A percentile compares a stretch with the other conserved stretches of the same genome.
Evolutionary conservation across 2,329 filamentous ascomycete genomes (phyloP).

Genomic region (Pezicula radicicola): DNA sequence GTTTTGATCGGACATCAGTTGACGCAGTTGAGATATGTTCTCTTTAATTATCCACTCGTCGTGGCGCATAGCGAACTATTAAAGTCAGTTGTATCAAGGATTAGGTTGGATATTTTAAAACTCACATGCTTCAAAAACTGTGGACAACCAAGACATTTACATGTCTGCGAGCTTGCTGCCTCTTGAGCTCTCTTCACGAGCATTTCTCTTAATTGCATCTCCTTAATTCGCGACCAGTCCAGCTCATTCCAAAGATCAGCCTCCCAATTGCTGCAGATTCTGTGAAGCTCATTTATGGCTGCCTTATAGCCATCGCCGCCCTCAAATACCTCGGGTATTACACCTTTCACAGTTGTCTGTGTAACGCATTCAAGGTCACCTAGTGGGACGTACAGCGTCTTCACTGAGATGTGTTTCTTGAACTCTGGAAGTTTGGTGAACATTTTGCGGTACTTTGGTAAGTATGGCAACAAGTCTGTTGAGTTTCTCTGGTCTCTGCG

Average conservation of each 20-base stretch:
- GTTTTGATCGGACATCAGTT: constrained; percentile 93
- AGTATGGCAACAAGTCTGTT: constrained; percentile 83
- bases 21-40: constrained; percentile 82
- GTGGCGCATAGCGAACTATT: constrained; percentile 88
- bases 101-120: background rate
- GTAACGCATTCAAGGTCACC: constrained; percentile 84
- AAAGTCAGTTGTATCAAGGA: constrained; percentile 6
- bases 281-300: constrained; percentile 66
- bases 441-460: constrained; percentile 65
- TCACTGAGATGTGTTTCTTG: constrained; percentile 65
- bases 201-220: constrained; percentile 76
- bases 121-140: constrained; percentile 85
- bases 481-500: constrained; percentile 67
- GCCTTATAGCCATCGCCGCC: constrained; percentile 44
- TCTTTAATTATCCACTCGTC: constrained; percentile 96
- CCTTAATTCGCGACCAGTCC: constrained; percentile 78
- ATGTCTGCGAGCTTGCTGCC: constrained; percentile 58
- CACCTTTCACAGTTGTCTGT: constrained; percentile 57
- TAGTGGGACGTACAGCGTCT: constrained; percentile 67
- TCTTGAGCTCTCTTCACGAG: constrained; percentile 68
- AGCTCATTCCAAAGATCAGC: constrained; percentile 78
- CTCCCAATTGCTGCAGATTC: constrained; percentile 71
- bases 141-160: constrained; percentile 67
- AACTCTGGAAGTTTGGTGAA: constrained; percentile 66
- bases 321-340: constrained; percentile 56